Conservation (phyloP, 1,139 yeast species). For the Chernovozyma aurita region DNA sequence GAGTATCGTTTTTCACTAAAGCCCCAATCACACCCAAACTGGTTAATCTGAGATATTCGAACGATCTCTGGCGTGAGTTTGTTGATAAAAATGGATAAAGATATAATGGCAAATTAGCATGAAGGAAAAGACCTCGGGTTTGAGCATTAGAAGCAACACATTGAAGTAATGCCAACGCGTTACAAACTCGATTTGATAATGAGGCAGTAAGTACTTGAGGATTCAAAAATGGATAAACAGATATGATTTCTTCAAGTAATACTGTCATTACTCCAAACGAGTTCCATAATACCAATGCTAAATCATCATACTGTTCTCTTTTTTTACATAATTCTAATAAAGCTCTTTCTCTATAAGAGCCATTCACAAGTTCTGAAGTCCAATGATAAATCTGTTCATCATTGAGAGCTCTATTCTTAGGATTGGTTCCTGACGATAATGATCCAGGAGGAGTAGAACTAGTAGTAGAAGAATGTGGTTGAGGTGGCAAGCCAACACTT, state of each 20-base stretch:
- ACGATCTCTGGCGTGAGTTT: conserved; percentile 84
- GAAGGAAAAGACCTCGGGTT: conserved; percentile 77
- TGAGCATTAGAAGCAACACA: conserved; percentile 96
- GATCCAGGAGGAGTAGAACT: conserved; percentile 1
- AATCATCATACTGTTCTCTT: conserved; percentile 89
- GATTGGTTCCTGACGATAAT: too few relatives aligned
- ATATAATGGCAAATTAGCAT: conserved; percentile 89
- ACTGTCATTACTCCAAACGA: conserved; percentile 96
- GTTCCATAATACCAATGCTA: conserved; percentile 91
- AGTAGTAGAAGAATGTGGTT: background rate
- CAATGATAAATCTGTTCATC: conserved; percentile 87
- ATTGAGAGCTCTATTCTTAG: conserved; percentile 53
- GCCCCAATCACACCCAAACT: conserved; percentile 97
- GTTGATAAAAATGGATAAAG: conserved; percentile 92
- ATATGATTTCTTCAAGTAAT: conserved; percentile 79
- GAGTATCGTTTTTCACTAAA: conserved; percentile 89
- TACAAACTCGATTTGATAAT: conserved; percentile 91
- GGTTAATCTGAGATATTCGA: conserved; percentile 88
- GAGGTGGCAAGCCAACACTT: background rate
- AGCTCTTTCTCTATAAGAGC: conserved; percentile 90
- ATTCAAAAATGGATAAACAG: conserved; percentile 82
- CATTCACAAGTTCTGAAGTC: conserved; percentile 86
- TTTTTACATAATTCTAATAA: conserved; percentile 87
- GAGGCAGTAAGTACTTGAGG: conserved; percentile 86
- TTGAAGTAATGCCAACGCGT: conserved; percentile 89